phyloP scores from a whole-genome alignment of 2,329 filamentous ascomycete species.

The Amauroascus verrucosus region DNA sequence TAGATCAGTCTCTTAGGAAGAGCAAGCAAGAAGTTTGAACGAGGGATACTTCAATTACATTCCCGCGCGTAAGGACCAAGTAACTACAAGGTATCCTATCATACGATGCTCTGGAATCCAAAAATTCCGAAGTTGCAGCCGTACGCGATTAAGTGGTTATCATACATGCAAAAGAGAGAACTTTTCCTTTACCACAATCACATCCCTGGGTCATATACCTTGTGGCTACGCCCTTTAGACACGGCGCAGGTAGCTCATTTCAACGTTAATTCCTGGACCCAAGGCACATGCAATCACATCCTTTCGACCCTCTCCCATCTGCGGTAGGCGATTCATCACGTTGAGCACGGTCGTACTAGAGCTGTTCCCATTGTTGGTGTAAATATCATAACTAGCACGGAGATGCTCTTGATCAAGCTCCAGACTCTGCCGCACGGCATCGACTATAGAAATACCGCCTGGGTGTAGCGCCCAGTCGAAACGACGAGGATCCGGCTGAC shows the following conservation, averaged over 20 bases:
- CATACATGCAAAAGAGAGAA: not conserved
- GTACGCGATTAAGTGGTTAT: too few relatives aligned
- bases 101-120: too few relatives aligned
- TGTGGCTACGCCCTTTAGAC: not conserved
- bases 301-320: constrained; percentile 2
- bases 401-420: constrained; percentile 1
- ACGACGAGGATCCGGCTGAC: not conserved
- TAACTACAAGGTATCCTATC: too few relatives aligned
- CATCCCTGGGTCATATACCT: too few relatives aligned
- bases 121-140: not conserved
- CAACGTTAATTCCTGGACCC: constrained; percentile 7
- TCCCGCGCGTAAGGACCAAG: too few relatives aligned
- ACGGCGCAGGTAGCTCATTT: constrained; percentile 5
- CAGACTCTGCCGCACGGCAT: constrained; percentile 1
- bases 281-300: constrained; percentile 5
- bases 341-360: not conserved
- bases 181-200: too few relatives aligned
- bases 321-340: not conserved
- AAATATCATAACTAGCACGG: constrained; percentile 7
- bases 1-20: too few relatives aligned
- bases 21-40: too few relatives aligned
- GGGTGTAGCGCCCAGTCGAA: constrained; percentile 9
- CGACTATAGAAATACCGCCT: constrained; percentile 1
- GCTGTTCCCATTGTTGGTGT: constrained; percentile 7
- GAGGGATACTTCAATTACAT: too few relatives aligned